Base-by-base conservation (phyloP, 2,329 filamentous ascomycete genomes). In the Thelonectria rubi region DNA sequence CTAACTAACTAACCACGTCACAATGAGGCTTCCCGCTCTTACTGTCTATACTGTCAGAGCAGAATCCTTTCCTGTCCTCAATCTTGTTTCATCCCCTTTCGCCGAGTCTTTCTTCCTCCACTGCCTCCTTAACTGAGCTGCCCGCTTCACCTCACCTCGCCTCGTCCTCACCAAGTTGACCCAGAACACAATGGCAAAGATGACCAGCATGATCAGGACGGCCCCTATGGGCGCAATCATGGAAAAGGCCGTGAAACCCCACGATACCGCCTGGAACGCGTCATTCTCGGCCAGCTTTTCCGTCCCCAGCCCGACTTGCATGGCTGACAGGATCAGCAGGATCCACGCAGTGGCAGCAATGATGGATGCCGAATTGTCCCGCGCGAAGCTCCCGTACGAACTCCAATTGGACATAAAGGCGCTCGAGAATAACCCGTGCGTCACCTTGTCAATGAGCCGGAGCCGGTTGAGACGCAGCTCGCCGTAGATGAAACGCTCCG, bases 231-330 rank as follows among this genome's bases (percentile, higher is more conserved):
- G 55, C 7, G 55, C 55, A n/a, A 57, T 26, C 5, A 57, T 57
- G 24, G 55, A 57, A 45, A 57, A 57, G 2, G 50, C 46, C 10
- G 80, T 78, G 55, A 86, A 84, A 0, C 81, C 82, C 60, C 81
- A 81, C 2, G 78, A 78, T 1, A 76, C 80, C 3, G 61, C 53
- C 64, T 82, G 77, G 65, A 85, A 86, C 0, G 66, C 58, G 0
- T 54, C 12, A 59, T 76, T 79, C 0, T 70, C 63, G 0, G 45
- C 54, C 2, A 82, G 72, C 20, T 54, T 49, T 2, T 74, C 65
- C 0, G 77, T 81, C 2, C 74, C 73, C 10, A 83, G 65, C 0
- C 80, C 81, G 10, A 83, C 79, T 69, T 85, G 82, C 79, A 84
- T 81, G 0, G 82, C 82, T 3, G 79, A 79, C 45, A 85, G 70